Evolutionary conservation across 352 stramenopile species (phyloP).

Genomic region (Pythium brassicae): DNA sequence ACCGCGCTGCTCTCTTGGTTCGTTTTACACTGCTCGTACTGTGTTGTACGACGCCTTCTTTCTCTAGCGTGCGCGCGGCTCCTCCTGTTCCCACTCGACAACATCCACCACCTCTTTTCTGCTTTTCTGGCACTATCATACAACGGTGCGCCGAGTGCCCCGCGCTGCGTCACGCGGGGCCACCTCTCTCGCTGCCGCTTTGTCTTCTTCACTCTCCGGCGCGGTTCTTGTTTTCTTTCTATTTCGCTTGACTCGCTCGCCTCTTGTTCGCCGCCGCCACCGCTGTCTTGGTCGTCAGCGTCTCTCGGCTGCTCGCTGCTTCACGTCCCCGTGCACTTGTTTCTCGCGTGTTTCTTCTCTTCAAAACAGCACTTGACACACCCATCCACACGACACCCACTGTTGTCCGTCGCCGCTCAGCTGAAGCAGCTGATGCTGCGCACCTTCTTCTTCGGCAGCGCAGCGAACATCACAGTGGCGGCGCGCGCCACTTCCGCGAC

Average conservation of each 20-base stretch:
- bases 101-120: no score
- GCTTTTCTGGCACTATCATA: background rate
- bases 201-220: background rate
- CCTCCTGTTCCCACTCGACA: no score
- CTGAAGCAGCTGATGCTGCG: conserved; percentile 87
- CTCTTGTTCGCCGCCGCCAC: background rate
- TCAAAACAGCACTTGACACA: background rate
- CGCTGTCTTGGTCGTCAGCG: background rate
- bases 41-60: no score
- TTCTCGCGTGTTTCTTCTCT: conserved; percentile 5
- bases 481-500: conserved; percentile 42
- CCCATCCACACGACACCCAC: background rate
- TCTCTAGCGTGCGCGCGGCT: no score
- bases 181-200: background rate
- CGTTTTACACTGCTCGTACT: no score
- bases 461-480: conserved; percentile 42
- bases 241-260: background rate
- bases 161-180: no score
- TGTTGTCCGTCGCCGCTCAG: conserved; percentile 21
- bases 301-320: background rate
- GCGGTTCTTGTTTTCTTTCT: no score
- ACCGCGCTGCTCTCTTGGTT: no score
- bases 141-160: no score
- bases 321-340: conserved; percentile 1
- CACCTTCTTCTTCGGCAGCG: conserved; percentile 81